Percentiles rank a stretch among this genome's conserved stretches.
Conservation (phyloP, 495 filamentous ascomycete genomes). For the Chaetomium tenue region DNA sequence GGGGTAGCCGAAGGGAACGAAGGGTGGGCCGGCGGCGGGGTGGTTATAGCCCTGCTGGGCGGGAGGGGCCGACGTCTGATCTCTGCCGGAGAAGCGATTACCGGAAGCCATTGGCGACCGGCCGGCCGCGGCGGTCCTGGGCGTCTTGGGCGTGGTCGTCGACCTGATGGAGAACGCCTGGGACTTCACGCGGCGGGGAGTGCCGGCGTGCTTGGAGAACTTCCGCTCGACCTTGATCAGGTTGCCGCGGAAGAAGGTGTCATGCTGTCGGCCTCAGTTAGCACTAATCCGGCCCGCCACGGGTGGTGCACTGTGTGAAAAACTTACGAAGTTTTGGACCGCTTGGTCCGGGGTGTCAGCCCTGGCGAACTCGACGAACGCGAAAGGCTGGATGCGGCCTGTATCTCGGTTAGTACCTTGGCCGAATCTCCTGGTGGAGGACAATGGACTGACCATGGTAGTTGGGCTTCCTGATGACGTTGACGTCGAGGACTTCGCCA, state of each 20-base stretch:
- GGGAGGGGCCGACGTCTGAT: neutral
- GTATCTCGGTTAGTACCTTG: slow-evolving; percentile 20
- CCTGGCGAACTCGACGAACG: slow-evolving; percentile 52
- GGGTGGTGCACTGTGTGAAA: neutral
- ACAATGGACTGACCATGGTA: slow-evolving; percentile 33
- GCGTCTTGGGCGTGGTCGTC: slow-evolving; percentile 17
- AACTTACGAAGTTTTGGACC: slow-evolving; percentile 32
- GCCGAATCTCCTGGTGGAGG: neutral
- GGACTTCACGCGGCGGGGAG: slow-evolving; percentile 23
- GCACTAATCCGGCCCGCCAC: neutral
- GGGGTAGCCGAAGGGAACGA: neutral
- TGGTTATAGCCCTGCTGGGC: slow-evolving; percentile 6
- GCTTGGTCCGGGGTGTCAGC: slow-evolving; percentile 41
- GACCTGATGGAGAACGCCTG: slow-evolving; percentile 15
- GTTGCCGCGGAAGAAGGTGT: slow-evolving; percentile 12
- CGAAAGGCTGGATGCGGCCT: slow-evolving; percentile 42
- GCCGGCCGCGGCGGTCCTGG: neutral
- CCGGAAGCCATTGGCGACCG: slow-evolving; percentile 1
- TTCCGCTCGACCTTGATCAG: slow-evolving; percentile 26
- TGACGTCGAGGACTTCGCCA: slow-evolving; percentile 43
- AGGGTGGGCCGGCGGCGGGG: neutral
- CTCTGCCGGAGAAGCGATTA: neutral
- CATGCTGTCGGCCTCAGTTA: slow-evolving; percentile 12
- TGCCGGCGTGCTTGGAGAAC: slow-evolving; percentile 11
- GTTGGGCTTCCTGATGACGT: slow-evolving; percentile 37